phyloP scores from a whole-genome alignment of 305 asterid genomes.

The Salvia sclarea region DNA sequence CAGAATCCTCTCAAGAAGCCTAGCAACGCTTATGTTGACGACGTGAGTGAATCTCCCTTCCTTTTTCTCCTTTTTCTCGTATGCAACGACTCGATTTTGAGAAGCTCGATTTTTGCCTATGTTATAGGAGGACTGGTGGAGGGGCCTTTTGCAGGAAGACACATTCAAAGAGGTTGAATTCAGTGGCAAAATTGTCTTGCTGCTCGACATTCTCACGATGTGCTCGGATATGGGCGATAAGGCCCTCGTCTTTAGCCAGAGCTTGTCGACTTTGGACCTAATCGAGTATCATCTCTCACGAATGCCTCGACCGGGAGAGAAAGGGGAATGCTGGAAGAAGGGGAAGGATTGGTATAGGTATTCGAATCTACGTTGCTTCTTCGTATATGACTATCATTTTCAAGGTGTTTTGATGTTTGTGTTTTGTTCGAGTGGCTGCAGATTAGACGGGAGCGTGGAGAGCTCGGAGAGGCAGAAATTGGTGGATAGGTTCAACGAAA shows the following conservation, averaged over 20 bases:
- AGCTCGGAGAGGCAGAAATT: conserved; percentile 75
- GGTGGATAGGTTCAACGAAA: conserved; percentile 80
- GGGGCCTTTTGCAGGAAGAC: conserved; percentile 53
- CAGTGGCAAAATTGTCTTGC: conserved; percentile 81
- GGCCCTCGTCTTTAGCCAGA: conserved; percentile 77
- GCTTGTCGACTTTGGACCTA: conserved; percentile 64
- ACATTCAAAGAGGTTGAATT: conserved; percentile 50
- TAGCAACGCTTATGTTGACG: conserved; percentile 47
- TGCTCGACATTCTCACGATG: conserved; percentile 64
- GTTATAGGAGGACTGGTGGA: conserved; percentile 73
- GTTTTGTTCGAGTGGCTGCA: background rate
- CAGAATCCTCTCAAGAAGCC: conserved; percentile 44
- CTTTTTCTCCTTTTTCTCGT: conserved; percentile 5
- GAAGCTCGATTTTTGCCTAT: too few relatives aligned
- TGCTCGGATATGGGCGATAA: conserved; percentile 69
- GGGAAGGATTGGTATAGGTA: conserved; percentile 87
- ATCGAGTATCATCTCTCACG: conserved; percentile 67
- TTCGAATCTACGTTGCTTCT: too few relatives aligned
- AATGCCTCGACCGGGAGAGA: conserved; percentile 50
- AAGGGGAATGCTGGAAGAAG: conserved; percentile 56
- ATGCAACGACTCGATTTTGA: background rate
- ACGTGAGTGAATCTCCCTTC: conserved; percentile 39
- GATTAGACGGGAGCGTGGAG: conserved; percentile 82
- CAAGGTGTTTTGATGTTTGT: too few relatives aligned
- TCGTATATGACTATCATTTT: background rate